Conservation (phyloP, 2,329 filamentous ascomycete genomes). For the Diaporthe amygdali region DNA sequence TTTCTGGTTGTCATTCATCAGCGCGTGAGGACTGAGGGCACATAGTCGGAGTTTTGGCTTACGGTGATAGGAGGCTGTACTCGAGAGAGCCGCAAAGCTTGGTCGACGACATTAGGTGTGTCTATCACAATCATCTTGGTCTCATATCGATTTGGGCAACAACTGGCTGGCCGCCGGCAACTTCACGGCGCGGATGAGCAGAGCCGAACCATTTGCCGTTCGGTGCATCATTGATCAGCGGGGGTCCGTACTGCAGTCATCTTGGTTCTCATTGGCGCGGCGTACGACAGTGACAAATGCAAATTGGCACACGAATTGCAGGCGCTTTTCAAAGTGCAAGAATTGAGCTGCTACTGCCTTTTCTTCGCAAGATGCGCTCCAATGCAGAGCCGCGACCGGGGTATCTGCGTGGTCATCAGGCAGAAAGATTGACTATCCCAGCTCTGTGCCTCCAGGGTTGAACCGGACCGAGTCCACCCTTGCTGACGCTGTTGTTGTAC, state of each 20-base stretch:
- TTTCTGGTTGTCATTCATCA: neutral
- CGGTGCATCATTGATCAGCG: neutral
- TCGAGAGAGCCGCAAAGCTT: neutral
- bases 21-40: neutral
- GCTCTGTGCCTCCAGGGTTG: neutral
- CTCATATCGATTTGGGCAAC: neutral
- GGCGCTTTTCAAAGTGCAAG: neutral
- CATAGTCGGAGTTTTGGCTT: neutral
- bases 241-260: constrained; percentile 3
- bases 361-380: constrained; percentile 3
- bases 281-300: neutral
- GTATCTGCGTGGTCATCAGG: neutral
- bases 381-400: constrained; percentile 5
- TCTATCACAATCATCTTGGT: neutral
- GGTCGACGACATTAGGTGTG: neutral
- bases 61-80: neutral
- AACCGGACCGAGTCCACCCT: constrained; percentile 5
- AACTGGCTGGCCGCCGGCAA: constrained; percentile 9
- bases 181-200: neutral
- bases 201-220: constrained; percentile 12
- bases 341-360: neutral
- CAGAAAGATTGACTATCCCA: neutral
- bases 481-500: constrained; percentile 1
- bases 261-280: constrained; percentile 10
- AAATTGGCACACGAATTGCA: constrained; percentile 6